Percentiles rank a stretch among this genome's conserved stretches.
phyloP scores from a whole-genome alignment of 2,329 filamentous ascomycete genomes.

The Colletotrichum sp. region DNA sequence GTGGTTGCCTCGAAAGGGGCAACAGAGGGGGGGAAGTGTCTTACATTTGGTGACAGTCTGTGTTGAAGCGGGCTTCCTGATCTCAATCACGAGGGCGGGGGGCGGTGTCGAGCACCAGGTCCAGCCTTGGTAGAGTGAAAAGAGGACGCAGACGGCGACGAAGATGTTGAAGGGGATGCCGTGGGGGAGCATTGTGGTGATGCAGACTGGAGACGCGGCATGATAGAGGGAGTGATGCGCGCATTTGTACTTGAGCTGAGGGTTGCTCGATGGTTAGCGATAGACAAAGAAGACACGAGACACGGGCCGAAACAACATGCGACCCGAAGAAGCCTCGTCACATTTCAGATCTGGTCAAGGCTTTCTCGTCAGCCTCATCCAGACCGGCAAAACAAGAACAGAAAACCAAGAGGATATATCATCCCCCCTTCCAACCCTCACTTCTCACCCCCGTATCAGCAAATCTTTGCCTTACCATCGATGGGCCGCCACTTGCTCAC shows the following conservation, averaged over 20 bases:
- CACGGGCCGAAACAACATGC: not conserved
- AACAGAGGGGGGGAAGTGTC: not conserved
- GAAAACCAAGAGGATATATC: not conserved
- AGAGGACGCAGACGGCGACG: not conserved
- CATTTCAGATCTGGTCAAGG: not conserved
- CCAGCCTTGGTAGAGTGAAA: not conserved
- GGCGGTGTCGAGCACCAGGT: not conserved
- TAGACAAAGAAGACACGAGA: not conserved
- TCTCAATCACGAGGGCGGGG: not conserved
- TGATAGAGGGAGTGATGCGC: not conserved
- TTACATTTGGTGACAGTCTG: not conserved
- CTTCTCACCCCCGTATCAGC: not conserved
- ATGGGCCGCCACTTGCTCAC: not conserved
- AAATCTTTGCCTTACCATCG: not conserved
- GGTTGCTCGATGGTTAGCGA: not conserved
- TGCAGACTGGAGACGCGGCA: not conserved
- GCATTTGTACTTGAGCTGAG: not conserved
- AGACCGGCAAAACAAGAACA: not conserved
- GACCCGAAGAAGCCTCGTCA: not conserved
- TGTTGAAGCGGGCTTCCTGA: not conserved
- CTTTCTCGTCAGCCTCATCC: not conserved
- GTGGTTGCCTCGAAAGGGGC: not conserved
- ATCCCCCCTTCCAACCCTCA: not conserved
- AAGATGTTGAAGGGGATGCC: not conserved
- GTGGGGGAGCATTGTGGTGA: not conserved